Conservation (phyloP, 306 rosid species). For the Vigna hirtella region DNA sequence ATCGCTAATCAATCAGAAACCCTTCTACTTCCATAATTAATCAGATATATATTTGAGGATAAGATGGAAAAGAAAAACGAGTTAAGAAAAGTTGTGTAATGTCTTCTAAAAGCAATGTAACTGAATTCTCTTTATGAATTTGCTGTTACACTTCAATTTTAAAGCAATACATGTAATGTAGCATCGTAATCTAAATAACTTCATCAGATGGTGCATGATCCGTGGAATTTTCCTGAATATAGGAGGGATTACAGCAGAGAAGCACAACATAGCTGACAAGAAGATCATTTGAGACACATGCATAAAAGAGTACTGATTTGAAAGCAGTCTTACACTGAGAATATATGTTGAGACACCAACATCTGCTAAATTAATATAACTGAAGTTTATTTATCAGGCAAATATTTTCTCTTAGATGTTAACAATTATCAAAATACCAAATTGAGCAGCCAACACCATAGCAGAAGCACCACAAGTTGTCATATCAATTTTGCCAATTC, state of each 20-base stretch:
- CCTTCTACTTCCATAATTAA: background rate
- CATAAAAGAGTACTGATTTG: background rate
- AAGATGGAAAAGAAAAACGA: background rate
- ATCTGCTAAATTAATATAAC: too few relatives aligned
- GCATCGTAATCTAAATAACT: conserved; percentile 61
- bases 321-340: too few relatives aligned
- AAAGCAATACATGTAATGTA: conserved; percentile 63
- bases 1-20: background rate
- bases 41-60: too few relatives aligned
- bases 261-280: conserved; percentile 52
- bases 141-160: background rate
- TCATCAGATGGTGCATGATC: conserved; percentile 65
- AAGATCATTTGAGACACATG: background rate
- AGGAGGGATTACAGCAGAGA: conserved; percentile 55
- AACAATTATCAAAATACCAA: too few relatives aligned
- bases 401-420: too few relatives aligned
- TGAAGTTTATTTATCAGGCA: background rate
- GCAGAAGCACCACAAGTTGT: too few relatives aligned
- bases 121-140: background rate
- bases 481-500: too few relatives aligned
- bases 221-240: conserved; percentile 35
- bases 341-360: too few relatives aligned
- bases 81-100: background rate
- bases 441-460: too few relatives aligned
- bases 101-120: too few relatives aligned